Evolutionary conservation across 306 rosid species (phyloP), one percentile per base, ranked within the genome.

Genomic region (Morella rubra): DNA sequence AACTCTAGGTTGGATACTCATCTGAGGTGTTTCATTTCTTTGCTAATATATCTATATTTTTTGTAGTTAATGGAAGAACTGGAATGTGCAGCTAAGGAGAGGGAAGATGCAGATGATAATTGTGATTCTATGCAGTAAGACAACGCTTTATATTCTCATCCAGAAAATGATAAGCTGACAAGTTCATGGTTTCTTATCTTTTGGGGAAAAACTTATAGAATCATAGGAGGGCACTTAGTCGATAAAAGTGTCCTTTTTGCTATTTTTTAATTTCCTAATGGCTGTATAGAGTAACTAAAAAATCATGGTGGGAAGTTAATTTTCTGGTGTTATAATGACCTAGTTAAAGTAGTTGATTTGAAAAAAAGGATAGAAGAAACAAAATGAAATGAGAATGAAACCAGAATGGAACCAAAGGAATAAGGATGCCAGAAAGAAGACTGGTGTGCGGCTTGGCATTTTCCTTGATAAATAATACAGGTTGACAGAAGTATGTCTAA

Each of bases 11-110:
- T n/a, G 27, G 44, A 19, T 24, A 58, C 79, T 79, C 44, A 54
- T 61, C 19, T 47, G 60, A 58, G 42, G 15, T 64, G 65, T 74
- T 45, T 44, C 75, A 72, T 52, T 60, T 60, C 27, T 67, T 77
- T 69, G 11, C 55, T 32, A 65, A 65, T 80, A 60, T n/a, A 68
- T 61, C 64, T 74, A 52, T 58, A 74, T 66, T 68, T 74, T 47
- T 58, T 76, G 60, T 83, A 92, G 97, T 87, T 95, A 79, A 94
- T 92, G 97, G 99, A 89, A 89, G 99, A 95, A 44, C 93, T 90
- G 32, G 99, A 92, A 72, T 75, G 79, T 72, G 97, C 90, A 86
- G 99, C 99, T 73, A 92, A 66, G 84, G 86, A 75, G 85, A 92
- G 85, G 85, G 98, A 92, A 79, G 93, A 87, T 72, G 93, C 91